phyloP scores from a whole-genome alignment of 75 land plant genomes.

The Selaginella tamariscina region DNA sequence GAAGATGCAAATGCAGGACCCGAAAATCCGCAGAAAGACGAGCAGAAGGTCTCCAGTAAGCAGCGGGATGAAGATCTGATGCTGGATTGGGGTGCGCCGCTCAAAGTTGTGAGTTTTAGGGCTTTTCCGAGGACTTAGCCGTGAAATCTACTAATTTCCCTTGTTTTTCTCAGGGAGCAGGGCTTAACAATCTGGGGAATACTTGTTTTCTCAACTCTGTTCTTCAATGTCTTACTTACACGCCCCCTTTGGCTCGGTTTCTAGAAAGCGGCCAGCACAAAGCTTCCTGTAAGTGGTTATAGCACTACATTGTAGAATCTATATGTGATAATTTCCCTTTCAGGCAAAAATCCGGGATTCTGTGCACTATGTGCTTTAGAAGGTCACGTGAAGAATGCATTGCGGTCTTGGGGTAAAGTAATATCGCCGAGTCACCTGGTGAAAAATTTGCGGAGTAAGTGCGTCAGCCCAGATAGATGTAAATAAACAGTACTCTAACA shows the following conservation, averaged over 20 bases:
- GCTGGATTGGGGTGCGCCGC: not conserved
- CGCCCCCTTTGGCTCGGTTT: slow-evolving; percentile 73
- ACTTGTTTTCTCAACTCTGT: slow-evolving; percentile 90
- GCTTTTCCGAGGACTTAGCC: not conserved
- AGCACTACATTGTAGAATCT: not conserved
- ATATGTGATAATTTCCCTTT: not conserved
- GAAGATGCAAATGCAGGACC: not conserved
- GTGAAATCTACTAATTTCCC: not conserved
- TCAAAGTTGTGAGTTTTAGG: not conserved
- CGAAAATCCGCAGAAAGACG: not conserved
- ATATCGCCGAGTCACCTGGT: slow-evolving; percentile 55
- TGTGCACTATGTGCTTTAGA: slow-evolving; percentile 55
- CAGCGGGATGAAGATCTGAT: not conserved
- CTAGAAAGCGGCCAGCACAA: slow-evolving; percentile 74
- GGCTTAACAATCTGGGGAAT: slow-evolving; percentile 74
- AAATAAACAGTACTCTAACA: too few relatives aligned
- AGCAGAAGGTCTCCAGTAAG: too few relatives aligned
- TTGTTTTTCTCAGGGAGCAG: slow-evolving; percentile 67
- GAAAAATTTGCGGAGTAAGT: slow-evolving; percentile 38
- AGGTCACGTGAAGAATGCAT: slow-evolving; percentile 43
- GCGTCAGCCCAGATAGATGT: too few relatives aligned
- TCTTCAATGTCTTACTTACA: slow-evolving; percentile 85
- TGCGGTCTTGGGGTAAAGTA: slow-evolving; percentile 46
- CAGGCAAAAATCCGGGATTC: slow-evolving; percentile 45
- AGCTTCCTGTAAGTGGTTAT: slow-evolving; percentile 45